These are phyloP conservation scores for Pinus albicaulis DNA, from an alignment of 75 land plant species.

Conservation along the genomic window DNA sequence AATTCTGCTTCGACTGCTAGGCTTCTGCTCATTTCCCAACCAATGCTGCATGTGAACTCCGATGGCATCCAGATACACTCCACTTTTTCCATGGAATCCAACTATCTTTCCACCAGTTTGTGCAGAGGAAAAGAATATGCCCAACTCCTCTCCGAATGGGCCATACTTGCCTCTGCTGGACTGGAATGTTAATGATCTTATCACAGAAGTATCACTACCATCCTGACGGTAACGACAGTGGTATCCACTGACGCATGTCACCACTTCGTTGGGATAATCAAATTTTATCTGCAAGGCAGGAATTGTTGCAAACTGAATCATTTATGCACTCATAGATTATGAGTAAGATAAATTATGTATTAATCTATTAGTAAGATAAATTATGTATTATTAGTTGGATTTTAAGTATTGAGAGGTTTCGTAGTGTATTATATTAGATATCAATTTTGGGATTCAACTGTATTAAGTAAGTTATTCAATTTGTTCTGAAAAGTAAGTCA, in stretches of 20 bases:
- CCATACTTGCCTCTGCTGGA: conserved; percentile 42
- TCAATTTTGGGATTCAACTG: too few relatives aligned
- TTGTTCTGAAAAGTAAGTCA: too few relatives aligned
- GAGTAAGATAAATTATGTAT: too few relatives aligned
- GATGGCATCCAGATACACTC: conserved; percentile 43
- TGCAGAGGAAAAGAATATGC: conserved; percentile 43
- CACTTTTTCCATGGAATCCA: conserved; percentile 31
- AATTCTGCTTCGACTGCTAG: neutral
- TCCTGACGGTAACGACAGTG: conserved; percentile 16
- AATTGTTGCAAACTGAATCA: neutral
- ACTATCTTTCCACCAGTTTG: conserved; percentile 56
- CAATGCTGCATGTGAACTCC: conserved; percentile 40
- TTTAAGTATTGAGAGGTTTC: too few relatives aligned
- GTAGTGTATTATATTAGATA: too few relatives aligned
- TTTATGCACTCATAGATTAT: too few relatives aligned
- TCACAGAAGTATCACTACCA: conserved; percentile 1
- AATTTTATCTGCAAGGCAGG: conserved; percentile 24
- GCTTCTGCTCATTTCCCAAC: conserved; percentile 7
- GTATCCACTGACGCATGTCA: conserved; percentile 43
- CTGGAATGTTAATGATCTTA: conserved; percentile 48
- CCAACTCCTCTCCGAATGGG: conserved; percentile 56
- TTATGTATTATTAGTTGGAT: too few relatives aligned
- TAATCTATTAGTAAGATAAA: too few relatives aligned
- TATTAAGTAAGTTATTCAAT: too few relatives aligned
- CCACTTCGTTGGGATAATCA: conserved; percentile 47